These are phyloP conservation scores for Blepharisma japonicum DNA, from an alignment of 73 alveolate species.

Conservation along the genomic window DNA sequence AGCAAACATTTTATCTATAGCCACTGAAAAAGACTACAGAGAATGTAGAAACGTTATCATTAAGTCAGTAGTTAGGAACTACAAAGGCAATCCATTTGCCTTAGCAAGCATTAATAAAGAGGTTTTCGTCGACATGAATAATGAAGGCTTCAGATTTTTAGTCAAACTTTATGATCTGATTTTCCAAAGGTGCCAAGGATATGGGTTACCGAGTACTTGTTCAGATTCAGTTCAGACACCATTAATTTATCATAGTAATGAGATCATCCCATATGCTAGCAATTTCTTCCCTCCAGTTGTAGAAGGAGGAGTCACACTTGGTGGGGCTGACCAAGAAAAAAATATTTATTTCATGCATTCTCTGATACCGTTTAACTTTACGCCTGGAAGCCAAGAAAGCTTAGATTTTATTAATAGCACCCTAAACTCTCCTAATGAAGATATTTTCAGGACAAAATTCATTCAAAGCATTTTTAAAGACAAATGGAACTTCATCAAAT, in stretches of 20 bases:
- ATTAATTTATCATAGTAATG: neutral
- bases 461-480: neutral
- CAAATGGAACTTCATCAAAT: neutral
- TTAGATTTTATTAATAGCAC: neutral
- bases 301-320: no score
- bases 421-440: neutral
- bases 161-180: neutral
- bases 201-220: neutral
- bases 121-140: neutral
- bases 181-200: neutral
- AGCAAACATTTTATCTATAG: neutral
- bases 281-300: neutral
- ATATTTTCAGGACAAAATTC: neutral
- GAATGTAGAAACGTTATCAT: neutral
- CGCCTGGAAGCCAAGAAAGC: neutral
- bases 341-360: neutral
- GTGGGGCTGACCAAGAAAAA: neutral
- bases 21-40: neutral
- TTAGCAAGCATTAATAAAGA: neutral
- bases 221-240: neutral
- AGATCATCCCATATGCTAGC: neutral
- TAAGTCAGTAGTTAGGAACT: neutral
- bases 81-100: neutral
- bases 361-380: neutral
- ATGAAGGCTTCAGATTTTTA: neutral